phyloP scores from a whole-genome alignment of 441 rosid genomes.

The Bocquillonia castaneifolia region DNA sequence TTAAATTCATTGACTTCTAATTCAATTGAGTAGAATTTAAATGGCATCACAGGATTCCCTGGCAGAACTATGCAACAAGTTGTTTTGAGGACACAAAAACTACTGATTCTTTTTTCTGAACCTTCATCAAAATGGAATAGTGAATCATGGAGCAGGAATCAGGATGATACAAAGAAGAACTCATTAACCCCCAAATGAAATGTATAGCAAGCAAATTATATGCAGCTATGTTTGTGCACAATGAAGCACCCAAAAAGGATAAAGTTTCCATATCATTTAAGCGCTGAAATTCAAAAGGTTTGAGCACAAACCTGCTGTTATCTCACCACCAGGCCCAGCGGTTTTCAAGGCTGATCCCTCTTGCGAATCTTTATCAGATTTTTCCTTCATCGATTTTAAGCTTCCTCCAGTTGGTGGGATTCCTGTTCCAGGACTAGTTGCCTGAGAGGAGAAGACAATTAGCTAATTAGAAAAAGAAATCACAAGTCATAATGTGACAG shows the following conservation, averaged over 20 bases:
- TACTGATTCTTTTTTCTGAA: too few species aligned
- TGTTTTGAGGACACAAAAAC: background rate
- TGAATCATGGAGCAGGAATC: too few species aligned
- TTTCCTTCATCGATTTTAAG: conserved; percentile 88
- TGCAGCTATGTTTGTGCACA: background rate
- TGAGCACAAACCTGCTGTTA: conserved; percentile 80
- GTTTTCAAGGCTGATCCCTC: conserved; percentile 83
- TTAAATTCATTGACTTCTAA: too few species aligned
- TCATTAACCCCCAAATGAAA: background rate
- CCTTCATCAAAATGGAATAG: too few species aligned
- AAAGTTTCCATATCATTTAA: conserved; percentile 5
- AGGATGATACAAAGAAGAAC: too few species aligned
- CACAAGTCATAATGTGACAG: background rate
- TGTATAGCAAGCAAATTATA: background rate
- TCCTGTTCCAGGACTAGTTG: conserved; percentile 88
- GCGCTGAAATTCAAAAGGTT: conserved; percentile 18
- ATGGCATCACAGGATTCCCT: background rate
- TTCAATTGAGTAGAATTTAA: too few species aligned
- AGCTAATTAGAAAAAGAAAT: conserved; percentile 8
- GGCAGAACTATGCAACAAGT: background rate
- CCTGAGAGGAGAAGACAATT: conserved; percentile 39
- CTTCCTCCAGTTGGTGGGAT: conserved; percentile 74
- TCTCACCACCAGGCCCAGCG: conserved; percentile 96
- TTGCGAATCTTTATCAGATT: conserved; percentile 70
- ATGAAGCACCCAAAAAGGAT: background rate